These are phyloP conservation scores for Microsporum audouinii DNA, from an alignment of 2,329 filamentous ascomycete genomes.

Conservation along the genomic window DNA sequence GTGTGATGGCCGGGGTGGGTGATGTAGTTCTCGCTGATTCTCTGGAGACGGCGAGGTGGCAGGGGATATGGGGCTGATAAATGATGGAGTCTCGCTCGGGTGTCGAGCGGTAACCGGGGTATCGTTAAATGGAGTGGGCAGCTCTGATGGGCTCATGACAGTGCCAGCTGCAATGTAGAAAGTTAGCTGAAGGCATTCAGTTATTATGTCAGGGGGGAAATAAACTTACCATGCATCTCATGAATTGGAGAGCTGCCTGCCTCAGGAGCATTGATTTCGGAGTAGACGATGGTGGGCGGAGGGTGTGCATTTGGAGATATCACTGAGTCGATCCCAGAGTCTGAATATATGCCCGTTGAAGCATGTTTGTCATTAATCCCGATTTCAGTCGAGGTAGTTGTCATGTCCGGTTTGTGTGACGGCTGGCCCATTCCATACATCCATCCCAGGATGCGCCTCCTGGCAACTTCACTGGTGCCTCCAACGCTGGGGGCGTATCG, in stretches of 20 bases:
- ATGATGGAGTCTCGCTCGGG: slow-evolving; percentile 15
- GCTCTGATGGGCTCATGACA: slow-evolving; percentile 6
- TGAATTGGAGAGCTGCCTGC: slow-evolving; percentile 20
- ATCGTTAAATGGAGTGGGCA: slow-evolving; percentile 14
- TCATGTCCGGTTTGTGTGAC: slow-evolving; percentile 11
- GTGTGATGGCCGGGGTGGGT: slow-evolving; percentile 6
- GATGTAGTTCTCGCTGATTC: slow-evolving; percentile 6
- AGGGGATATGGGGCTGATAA: slow-evolving; percentile 15
- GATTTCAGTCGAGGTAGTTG: slow-evolving; percentile 16
- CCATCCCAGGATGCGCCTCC: slow-evolving; percentile 43
- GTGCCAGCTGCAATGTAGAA: slow-evolving; percentile 6
- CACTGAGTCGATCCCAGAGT: slow-evolving; percentile 10
- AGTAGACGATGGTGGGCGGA: slow-evolving; percentile 9
- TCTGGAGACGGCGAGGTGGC: slow-evolving; percentile 11
- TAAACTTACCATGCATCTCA: slow-evolving; percentile 25
- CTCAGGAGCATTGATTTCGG: slow-evolving; percentile 16
- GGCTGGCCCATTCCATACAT: slow-evolving; percentile 31
- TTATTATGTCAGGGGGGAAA: neutral
- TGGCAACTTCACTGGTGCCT: slow-evolving; percentile 37
- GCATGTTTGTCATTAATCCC: slow-evolving; percentile 14
- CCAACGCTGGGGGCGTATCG: slow-evolving; percentile 30
- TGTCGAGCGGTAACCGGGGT: slow-evolving; percentile 12
- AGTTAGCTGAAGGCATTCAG: neutral
- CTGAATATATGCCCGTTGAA: slow-evolving; percentile 9
- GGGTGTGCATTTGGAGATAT: slow-evolving; percentile 9